Percentiles rank a stretch among this genome's conserved stretches.
Conservation (phyloP, 169 alveolate genomes). For the Plasmodium gonderi region DNA sequence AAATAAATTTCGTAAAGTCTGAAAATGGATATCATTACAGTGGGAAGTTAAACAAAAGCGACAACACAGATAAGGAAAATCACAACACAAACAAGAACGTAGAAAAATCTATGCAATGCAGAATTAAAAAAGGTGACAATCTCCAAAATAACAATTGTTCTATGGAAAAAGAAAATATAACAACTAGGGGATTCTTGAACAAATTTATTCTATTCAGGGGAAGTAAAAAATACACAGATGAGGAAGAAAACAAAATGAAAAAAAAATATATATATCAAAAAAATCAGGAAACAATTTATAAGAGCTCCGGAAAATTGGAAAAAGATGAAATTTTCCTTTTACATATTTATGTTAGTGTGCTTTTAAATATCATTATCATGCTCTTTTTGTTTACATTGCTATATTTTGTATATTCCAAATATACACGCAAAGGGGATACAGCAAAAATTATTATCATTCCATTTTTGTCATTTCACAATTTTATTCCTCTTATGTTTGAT, state of each 20-base stretch:
- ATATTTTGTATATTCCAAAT: constrained; percentile 20
- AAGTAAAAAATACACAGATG: background rate
- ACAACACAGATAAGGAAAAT: background rate
- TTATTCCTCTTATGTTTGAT: constrained; percentile 20
- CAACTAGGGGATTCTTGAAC: background rate
- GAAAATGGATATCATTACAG: background rate
- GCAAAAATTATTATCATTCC: constrained; percentile 4
- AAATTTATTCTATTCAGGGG: background rate
- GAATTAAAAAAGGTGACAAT: background rate
- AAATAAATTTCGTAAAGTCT: background rate
- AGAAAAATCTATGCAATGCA: background rate
- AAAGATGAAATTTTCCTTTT: constrained; percentile 28
- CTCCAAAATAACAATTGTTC: background rate
- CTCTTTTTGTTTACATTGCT: background rate
- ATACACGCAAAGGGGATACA: background rate
- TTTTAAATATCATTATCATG: constrained; percentile 11
- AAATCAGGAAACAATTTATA: background rate
- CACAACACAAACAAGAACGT: background rate
- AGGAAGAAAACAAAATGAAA: background rate
- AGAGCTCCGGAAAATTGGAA: background rate
- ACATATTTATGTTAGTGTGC: constrained; percentile 39
- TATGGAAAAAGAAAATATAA: background rate
- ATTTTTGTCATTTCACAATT: constrained; percentile 13
- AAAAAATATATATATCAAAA: background rate
- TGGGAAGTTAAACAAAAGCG: background rate